Base-by-base conservation (phyloP, 2,329 filamentous ascomycete genomes). In the Aspergillus arachidicola region DNA sequence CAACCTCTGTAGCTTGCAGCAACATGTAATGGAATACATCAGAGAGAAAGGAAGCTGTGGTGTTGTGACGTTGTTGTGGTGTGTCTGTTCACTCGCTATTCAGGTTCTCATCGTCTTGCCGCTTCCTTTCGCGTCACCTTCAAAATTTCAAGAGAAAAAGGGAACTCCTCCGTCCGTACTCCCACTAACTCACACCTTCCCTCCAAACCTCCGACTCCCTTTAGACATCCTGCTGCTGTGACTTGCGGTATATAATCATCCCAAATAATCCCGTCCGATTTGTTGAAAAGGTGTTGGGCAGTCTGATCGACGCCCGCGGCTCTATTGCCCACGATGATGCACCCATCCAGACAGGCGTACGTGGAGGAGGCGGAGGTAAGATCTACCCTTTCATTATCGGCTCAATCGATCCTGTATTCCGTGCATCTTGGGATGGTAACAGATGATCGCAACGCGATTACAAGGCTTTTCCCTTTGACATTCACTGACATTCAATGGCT, bases 311-410 rank as follows among this genome's bases (percentile, higher is more conserved):
- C 51, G 21, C 38, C 50, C 50, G 38, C 55, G 21, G 19, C 46
- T 62, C 58, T 43, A 28, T 16, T 57, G 60, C 63, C 66, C 71
- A 79, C 74, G 75, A 85, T 81, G 76, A 85, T 96, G 82, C 94
- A 97, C 83, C 94, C 94, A 63, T 89, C 94, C 77, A 88, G 95
- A 69, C 91, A 94, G 80, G 94, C 94, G 48, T 97, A 96, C 79
- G 93, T 98, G 68, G 94, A 98, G 84, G 94, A 97, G 75, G 79
- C 84, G 59, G 86, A 90, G 83, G 89, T 91, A 85, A 83, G 86
- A 73, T 57, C 59, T 34, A 62, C 60, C 59, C n/a, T 45, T 43
- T 36, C 3, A 30, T 41, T n/a, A 26, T 38, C 34, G 9, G 11
- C 12, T 30, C 26, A 51, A 32, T 30, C 12, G n/a, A 55, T 36